phyloP scores from a whole-genome alignment of 148 eudicot genomes.

The Fagopyrum tataricum region DNA sequence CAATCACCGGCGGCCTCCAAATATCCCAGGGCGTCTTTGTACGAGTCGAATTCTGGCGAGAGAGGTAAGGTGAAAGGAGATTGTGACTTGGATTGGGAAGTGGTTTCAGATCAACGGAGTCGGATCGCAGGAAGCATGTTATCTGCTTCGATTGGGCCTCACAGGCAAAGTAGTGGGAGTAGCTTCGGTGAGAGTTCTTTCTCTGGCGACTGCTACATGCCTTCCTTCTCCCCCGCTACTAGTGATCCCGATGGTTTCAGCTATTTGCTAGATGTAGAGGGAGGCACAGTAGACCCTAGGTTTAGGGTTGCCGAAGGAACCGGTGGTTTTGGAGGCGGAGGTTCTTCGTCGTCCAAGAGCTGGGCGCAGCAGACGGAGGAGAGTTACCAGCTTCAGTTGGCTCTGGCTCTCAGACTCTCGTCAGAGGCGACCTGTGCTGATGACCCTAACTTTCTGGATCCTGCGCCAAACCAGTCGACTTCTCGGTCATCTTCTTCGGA shows the following conservation, averaged over 20 bases:
- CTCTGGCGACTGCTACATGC: constrained; percentile 43
- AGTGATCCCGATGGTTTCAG: neutral
- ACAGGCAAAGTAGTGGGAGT: constrained; percentile 86
- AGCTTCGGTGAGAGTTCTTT: constrained; percentile 85
- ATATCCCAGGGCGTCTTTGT: constrained; percentile 15
- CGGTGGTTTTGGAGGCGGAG: constrained; percentile 14
- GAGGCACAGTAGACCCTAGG: constrained; percentile 27
- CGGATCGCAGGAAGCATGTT: constrained; percentile 33
- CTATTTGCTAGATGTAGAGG: constrained; percentile 24
- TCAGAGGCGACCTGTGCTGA: constrained; percentile 37
- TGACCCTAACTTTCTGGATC: constrained; percentile 46
- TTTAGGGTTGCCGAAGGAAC: constrained; percentile 24
- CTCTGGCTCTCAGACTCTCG: constrained; percentile 70
- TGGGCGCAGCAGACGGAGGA: constrained; percentile 99
- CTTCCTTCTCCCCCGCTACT: too few species aligned
- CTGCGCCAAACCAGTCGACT: constrained; percentile 42
- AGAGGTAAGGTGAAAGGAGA: constrained; percentile 21
- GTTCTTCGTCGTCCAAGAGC: constrained; percentile 55
- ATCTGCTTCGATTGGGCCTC: constrained; percentile 41
- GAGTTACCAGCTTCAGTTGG: constrained; percentile 83
- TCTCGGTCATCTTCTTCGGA: constrained; percentile 29
- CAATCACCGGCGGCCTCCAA: constrained; percentile 17
- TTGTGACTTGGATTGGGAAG: constrained; percentile 33
- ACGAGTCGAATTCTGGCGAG: constrained; percentile 40
- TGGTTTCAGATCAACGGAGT: constrained; percentile 27